Evolutionary conservation across 768 basidiomycete genomes (phyloP), one percentile per base, ranked within the genome.

Genomic region (Psilocybe cubensis): DNA sequence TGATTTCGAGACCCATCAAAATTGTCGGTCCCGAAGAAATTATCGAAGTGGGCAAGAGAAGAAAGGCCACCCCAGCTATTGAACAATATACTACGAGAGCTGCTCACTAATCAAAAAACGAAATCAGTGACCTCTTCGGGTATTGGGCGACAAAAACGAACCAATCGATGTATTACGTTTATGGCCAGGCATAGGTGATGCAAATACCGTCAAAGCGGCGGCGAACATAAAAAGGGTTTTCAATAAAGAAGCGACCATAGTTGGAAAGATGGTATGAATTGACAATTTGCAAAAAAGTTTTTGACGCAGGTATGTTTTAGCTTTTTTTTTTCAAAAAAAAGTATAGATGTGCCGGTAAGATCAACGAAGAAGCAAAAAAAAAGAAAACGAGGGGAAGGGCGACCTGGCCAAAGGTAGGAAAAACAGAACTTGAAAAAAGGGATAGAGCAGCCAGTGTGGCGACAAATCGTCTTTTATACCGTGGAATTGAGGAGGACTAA

Each of bases 11-110:
- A 14, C 72, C 70, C 51, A 78, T 71, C 71, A 59, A 79, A 82
- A 70, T 80, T 76, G 52, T 71, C 71, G 24, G 64, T 45, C 12
- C 80, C 79, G 55, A 76, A 76, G 69, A 81, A 81, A 69, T 74
- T 72, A 58, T 80, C 80, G 63, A 82, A 80, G 60, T 65, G 63
- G 58, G 48, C 58, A 58, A 78, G 52, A 17, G 73, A 76, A 52
- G 66, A 59, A 63, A 72, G 64, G 6, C 78, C 78, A 2, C 72
- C 68, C 69, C 74, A 82, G 66, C 70, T 71, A 45, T 73, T 64
- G 66, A 77, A 74, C 28, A 68, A 71, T 44, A 51, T 52, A 33
- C 40, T 56, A 20, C 53, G 43, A 27, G 60, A 60, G 52, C 63
- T 59, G 28, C 43, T 54, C 48, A 59, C 63, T 60, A 21, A 17